phyloP scores from a whole-genome alignment of 495 filamentous ascomycete species.

The Neurospora tetrasperma region DNA sequence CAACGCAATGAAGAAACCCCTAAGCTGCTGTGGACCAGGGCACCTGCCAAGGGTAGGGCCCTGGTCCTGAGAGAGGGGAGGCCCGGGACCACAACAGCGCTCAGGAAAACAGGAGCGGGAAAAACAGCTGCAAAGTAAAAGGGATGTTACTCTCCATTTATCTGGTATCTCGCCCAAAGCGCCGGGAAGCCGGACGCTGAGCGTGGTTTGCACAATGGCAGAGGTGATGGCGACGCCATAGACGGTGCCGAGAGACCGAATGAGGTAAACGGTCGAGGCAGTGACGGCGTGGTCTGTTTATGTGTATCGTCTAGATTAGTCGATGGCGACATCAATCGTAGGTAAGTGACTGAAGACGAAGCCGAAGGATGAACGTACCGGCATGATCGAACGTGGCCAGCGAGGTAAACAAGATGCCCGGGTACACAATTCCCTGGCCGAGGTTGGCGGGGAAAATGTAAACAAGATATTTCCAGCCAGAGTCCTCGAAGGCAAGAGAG shows the following conservation, averaged over 20 bases:
- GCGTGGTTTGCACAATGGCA: slow-evolving; percentile 53
- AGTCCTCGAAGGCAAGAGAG: slow-evolving; percentile 45
- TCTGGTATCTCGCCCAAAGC: slow-evolving; percentile 53
- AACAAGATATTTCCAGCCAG: slow-evolving; percentile 51
- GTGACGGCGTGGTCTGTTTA: slow-evolving; percentile 51
- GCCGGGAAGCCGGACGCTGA: slow-evolving; percentile 44
- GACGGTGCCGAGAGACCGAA: slow-evolving; percentile 52
- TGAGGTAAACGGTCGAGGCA: slow-evolving; percentile 52
- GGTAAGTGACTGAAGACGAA: background rate
- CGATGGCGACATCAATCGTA: background rate
- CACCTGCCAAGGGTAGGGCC: background rate
- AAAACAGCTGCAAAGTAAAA: slow-evolving; percentile 10
- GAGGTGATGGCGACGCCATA: slow-evolving; percentile 56
- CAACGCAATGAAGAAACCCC: background rate
- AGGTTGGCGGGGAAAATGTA: slow-evolving; percentile 56
- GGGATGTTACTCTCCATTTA: slow-evolving; percentile 53
- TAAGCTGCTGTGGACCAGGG: background rate
- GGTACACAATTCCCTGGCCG: slow-evolving; percentile 55
- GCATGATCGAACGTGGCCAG: slow-evolving; percentile 53
- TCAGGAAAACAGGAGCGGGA: background rate
- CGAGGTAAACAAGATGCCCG: slow-evolving; percentile 51
- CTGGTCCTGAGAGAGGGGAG: background rate
- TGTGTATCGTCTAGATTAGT: background rate
- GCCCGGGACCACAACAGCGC: background rate
- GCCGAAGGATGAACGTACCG: slow-evolving; percentile 28